Evolutionary conservation across 2,329 filamentous ascomycete genomes (phyloP).

Genomic region (Lecanicillium sp.): DNA sequence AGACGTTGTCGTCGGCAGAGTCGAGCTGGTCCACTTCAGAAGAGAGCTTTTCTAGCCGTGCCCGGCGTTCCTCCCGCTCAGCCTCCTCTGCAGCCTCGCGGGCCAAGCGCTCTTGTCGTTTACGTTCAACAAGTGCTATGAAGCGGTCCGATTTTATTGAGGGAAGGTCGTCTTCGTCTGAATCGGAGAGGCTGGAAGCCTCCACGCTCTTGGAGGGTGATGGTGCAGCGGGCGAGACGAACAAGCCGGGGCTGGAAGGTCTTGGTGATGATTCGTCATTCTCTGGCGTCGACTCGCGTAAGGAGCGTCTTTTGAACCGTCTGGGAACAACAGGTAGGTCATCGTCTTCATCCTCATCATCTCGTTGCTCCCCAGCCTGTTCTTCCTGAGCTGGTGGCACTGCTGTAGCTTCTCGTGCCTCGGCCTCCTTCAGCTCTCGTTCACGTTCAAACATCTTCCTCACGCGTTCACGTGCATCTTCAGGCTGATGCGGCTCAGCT

Average conservation of each 20-base stretch:
- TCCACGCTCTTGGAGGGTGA: constrained; percentile 21
- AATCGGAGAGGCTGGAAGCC: constrained; percentile 27
- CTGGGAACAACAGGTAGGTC: constrained; percentile 32
- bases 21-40: constrained; percentile 27
- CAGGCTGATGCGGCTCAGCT: constrained; percentile 12
- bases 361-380: no score
- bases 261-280: constrained; percentile 11
- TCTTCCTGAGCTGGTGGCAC: no score
- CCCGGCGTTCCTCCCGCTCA: constrained; percentile 35
- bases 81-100: constrained; percentile 53
- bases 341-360: constrained; percentile 30
- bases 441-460: constrained; percentile 32
- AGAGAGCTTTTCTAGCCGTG: constrained; percentile 25
- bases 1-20: constrained; percentile 32
- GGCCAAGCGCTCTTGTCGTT: constrained; percentile 62
- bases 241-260: constrained; percentile 38
- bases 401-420: constrained; percentile 1
- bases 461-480: constrained; percentile 32
- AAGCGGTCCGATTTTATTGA: constrained; percentile 51
- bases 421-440: constrained; percentile 19
- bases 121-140: constrained; percentile 63
- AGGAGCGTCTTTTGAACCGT: constrained; percentile 28
- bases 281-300: constrained; percentile 26
- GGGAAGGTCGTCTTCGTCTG: constrained; percentile 40
- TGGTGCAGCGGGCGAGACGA: constrained; percentile 42